phyloP scores from a whole-genome alignment of 192 early-diverging fungal genomes.

The Coemansia sp. region DNA sequence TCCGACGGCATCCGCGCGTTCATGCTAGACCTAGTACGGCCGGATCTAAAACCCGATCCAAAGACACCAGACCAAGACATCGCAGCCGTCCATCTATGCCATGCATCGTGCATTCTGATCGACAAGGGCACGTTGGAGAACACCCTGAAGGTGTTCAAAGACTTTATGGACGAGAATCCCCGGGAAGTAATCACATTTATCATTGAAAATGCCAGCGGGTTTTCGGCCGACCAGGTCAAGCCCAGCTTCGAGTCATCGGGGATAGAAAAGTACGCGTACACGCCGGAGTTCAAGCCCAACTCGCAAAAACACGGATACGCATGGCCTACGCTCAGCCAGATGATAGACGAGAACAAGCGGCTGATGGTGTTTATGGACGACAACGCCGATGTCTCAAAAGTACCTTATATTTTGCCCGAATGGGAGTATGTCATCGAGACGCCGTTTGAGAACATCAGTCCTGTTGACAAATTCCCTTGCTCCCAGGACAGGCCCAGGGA shows the following conservation, averaged over 20 bases:
- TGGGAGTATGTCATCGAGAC: conserved; percentile 51
- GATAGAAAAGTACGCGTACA: conserved; percentile 48
- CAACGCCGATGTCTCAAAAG: conserved; percentile 58
- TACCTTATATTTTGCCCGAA: conserved; percentile 48
- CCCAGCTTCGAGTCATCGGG: conserved; percentile 56
- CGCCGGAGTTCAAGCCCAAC: conserved; percentile 33
- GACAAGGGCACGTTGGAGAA: conserved; percentile 60
- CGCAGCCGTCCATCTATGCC: conserved; percentile 59
- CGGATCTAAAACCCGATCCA: background rate
- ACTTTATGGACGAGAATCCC: conserved; percentile 65
- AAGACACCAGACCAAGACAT: background rate
- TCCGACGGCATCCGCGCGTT: conserved; percentile 72
- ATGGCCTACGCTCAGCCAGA: conserved; percentile 68
- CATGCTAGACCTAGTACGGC: conserved; percentile 61
- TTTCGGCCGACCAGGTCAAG: conserved; percentile 51
- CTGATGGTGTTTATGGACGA: conserved; percentile 65
- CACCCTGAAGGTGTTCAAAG: conserved; percentile 54
- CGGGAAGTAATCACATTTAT: conserved; percentile 75
- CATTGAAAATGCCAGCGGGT: conserved; percentile 62
- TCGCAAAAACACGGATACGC: conserved; percentile 16
- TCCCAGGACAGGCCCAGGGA: conserved; percentile 43
- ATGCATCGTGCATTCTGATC: conserved; percentile 61
- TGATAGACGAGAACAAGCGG: conserved; percentile 64
- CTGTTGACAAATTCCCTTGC: conserved; percentile 35
- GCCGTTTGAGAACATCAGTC: conserved; percentile 38